Percentiles rank a stretch among this genome's conserved stretches.
Conservation (phyloP, 768 basidiomycete genomes). For the Lyophyllum shimeji region DNA sequence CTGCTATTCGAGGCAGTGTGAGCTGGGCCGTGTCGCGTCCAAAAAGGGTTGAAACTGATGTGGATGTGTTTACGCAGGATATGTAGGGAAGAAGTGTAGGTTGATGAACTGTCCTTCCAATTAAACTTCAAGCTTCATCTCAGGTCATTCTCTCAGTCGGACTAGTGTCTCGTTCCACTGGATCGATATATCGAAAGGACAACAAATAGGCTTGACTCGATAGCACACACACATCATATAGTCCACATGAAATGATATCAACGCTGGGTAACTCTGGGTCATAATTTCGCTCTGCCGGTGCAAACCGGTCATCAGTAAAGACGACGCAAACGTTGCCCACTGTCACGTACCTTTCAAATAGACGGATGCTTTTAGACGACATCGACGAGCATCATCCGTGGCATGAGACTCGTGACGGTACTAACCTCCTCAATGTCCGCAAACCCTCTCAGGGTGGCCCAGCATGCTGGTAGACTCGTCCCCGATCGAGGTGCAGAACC, state of each 20-base stretch:
- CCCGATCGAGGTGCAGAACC: background rate
- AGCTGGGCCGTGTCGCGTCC: background rate
- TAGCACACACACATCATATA: slow-evolving; percentile 2
- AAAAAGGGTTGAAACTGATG: background rate
- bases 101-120: too few relatives aligned
- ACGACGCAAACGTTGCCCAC: background rate
- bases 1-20: background rate
- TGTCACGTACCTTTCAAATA: background rate
- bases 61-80: background rate
- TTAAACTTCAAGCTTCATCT: too few relatives aligned
- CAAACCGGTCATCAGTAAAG: background rate
- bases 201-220: background rate
- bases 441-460: background rate
- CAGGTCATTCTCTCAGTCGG: background rate
- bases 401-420: slow-evolving; percentile 5
- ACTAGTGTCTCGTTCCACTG: background rate
- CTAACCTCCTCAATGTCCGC: slow-evolving; percentile 8
- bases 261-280: background rate
- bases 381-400: slow-evolving; percentile 6
- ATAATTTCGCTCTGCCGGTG: background rate
- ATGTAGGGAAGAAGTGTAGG: too few relatives aligned
- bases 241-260: background rate
- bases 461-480: slow-evolving; percentile 3
- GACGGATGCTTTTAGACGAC: slow-evolving; percentile 5
- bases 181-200: background rate